Percentiles rank a stretch among this genome's conserved stretches.
These are phyloP conservation scores for Globisporangium cystogenes DNA, from an alignment of 352 stramenopile genomes.

Conservation along the genomic window DNA sequence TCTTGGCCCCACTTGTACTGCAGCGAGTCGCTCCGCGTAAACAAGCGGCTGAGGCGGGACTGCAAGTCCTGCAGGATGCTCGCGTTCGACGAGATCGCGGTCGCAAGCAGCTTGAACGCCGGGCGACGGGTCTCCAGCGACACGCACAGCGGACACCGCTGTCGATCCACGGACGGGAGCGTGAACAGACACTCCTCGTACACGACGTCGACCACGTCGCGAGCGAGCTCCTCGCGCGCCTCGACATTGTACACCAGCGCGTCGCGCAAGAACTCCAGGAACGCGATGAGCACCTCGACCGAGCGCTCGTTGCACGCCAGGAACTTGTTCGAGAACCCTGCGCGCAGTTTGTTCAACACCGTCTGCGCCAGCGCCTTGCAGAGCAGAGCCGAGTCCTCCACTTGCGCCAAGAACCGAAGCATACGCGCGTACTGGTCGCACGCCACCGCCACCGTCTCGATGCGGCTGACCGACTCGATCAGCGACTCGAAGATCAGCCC, in stretches of 20 bases:
- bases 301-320: conserved; percentile 65
- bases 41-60: conserved; percentile 47
- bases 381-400: conserved; percentile 39
- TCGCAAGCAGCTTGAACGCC: conserved; percentile 78
- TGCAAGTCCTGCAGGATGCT: conserved; percentile 60
- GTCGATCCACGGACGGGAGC: conserved; percentile 54
- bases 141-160: conserved; percentile 65
- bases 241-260: conserved; percentile 50
- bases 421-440: conserved; percentile 73
- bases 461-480: conserved; percentile 52
- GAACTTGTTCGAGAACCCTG: conserved; percentile 77
- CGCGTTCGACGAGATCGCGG: conserved; percentile 62
- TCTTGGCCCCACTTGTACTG: conserved; percentile 81
- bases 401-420: conserved; percentile 61
- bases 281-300: conserved; percentile 63
- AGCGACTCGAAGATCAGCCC: conserved; percentile 63
- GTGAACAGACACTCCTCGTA: conserved; percentile 86
- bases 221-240: conserved; percentile 44
- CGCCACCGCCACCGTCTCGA: conserved; percentile 52
- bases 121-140: conserved; percentile 71
- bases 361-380: conserved; percentile 47
- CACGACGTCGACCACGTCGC: conserved; percentile 70
- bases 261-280: conserved; percentile 74
- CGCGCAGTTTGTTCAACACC: conserved; percentile 55
- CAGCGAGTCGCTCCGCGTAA: conserved; percentile 54